Evolutionary conservation across 352 stramenopile genomes (phyloP).

Genomic region (Peronospora belbahrii): DNA sequence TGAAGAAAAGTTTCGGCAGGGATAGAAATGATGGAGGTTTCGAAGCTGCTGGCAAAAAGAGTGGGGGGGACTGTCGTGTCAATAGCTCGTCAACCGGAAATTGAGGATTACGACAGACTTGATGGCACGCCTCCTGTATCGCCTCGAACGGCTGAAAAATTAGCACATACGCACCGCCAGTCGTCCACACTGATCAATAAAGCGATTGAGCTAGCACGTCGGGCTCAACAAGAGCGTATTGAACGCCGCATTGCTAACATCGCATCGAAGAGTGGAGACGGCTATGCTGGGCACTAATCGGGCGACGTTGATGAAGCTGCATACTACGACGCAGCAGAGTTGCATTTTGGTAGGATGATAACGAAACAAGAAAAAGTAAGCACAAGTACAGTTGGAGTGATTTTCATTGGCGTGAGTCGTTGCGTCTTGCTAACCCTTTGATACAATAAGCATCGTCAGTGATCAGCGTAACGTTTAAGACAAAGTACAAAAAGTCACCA

Average conservation of each 20-base stretch:
- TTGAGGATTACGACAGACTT: constrained; percentile 16
- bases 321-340: neutral
- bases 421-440: too few relatives aligned
- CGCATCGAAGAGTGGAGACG: constrained; percentile 25
- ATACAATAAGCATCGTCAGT: too few relatives aligned
- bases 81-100: constrained; percentile 10
- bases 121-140: constrained; percentile 31
- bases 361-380: constrained; percentile 6
- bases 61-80: constrained; percentile 2
- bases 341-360: constrained; percentile 10
- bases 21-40: constrained; percentile 35
- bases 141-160: constrained; percentile 15
- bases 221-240: constrained; percentile 45
- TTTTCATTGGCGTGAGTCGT: constrained; percentile 11
- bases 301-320: neutral
- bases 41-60: constrained; percentile 30
- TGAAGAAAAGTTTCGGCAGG: constrained; percentile 17
- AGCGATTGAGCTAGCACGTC: constrained; percentile 45
- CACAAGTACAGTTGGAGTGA: constrained; percentile 18
- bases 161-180: constrained; percentile 27
- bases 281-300: constrained; percentile 27
- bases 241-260: constrained; percentile 60
- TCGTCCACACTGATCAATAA: constrained; percentile 39
- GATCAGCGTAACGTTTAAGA: neutral
- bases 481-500: constrained; percentile 27